Evolutionary conservation across 257 asterid genomes (phyloP), one percentile per base, ranked within the genome.

Genomic region (Agastache rugosa): DNA sequence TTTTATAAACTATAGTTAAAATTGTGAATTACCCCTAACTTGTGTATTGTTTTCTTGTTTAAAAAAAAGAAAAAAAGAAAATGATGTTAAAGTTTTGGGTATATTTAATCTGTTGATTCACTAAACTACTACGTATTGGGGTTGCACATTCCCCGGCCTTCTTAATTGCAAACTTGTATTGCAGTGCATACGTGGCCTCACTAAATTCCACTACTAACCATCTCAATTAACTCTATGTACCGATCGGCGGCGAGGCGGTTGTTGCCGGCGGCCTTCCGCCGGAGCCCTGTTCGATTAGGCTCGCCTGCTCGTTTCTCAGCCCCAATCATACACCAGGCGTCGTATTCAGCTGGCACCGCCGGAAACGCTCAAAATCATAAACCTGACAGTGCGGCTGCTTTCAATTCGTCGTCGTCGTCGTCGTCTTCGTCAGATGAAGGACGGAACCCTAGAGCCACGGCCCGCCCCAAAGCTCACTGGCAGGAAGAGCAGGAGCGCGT

Each of bases 401-500:
- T 77, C 25, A 34, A 82, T 25, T 54, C 88, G 11, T 50, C 82
- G 10, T 54, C 88, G 11, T 50, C 82, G 10, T 54, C 87, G 9
- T n/a, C 81, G 29, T 48, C 87, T 6, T n/a, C 80, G 29, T 56
- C 71, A 10, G 58, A 29, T 39, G 82, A 82, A 35, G 80, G 72
- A 31, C 75, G 72, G 74, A 83, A 73, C 44, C 64, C 87, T 19
- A 81, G 87, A 78, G 66, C 71, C 68, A 25, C 78, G 15, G 54
- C 81, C 2, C 61, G 78, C 50, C 88, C 83, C 47, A 88, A 78
- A 77, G 78, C 89, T 77, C 86, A 81, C 37, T 90, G 94, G 89
- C 85, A 84, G 75, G 92, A 90, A 54, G 90, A 90, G 72, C 92
- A 91, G 79, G 93, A 87, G 63, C 93, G 92, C 34, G 96, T 91